Conservation (phyloP, 2,329 filamentous ascomycete genomes). For the Fusarium floridanum region DNA sequence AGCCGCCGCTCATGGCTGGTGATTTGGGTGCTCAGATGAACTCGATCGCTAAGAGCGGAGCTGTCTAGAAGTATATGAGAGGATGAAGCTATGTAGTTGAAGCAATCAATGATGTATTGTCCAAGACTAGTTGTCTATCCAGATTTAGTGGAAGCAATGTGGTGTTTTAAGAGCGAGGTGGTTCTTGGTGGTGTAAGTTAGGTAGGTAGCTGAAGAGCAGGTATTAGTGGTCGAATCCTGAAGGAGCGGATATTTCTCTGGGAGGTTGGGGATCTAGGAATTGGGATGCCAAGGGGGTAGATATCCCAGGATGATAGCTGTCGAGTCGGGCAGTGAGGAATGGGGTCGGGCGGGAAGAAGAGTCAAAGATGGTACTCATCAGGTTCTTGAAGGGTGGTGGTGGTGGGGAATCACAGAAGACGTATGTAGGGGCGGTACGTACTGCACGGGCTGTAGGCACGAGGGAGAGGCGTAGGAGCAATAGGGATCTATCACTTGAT, state of each 20-base stretch:
- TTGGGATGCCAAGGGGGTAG: constrained; percentile 16
- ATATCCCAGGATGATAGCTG: constrained; percentile 8
- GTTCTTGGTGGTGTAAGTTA: constrained; percentile 8
- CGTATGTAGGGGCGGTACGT: constrained; percentile 1
- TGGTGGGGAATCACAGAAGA: constrained; percentile 32
- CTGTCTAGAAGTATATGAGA: background rate
- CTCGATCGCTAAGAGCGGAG: background rate
- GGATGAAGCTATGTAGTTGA: background rate
- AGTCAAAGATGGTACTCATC: constrained; percentile 18
- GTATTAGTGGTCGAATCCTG: constrained; percentile 13
- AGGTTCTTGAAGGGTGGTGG: constrained; percentile 22
- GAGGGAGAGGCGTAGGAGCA: constrained; percentile 26
- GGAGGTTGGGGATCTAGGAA: constrained; percentile 6
- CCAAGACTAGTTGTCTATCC: background rate
- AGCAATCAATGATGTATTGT: background rate
- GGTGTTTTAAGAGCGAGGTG: background rate
- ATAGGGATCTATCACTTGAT: constrained; percentile 31
- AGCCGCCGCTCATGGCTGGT: constrained; percentile 50
- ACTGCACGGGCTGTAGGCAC: constrained; percentile 18
- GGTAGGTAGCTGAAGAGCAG: constrained; percentile 15
- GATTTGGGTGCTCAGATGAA: constrained; percentile 28
- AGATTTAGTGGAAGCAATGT: background rate
- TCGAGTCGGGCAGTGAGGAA: background rate
- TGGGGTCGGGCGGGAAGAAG: constrained; percentile 31
- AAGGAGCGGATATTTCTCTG: background rate